A percentile compares a stretch with the other conserved stretches of the same genome.
phyloP scores from a whole-genome alignment of 106 monocot genomes.

The Dendrobium chrysotoxum region DNA sequence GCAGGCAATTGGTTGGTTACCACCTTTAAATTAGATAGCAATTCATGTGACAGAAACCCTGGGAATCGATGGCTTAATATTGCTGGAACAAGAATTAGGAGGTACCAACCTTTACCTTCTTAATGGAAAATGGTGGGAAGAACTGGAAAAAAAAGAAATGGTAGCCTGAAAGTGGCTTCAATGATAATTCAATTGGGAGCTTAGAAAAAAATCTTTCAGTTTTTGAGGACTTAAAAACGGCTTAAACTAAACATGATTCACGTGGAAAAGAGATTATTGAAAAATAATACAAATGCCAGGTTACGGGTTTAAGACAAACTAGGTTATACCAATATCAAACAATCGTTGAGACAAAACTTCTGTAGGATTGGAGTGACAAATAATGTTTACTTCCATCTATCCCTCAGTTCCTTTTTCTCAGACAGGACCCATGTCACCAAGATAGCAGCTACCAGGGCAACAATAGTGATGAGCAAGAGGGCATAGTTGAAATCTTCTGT shows the following conservation, averaged over 20 bases:
- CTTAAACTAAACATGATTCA: not conserved
- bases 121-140: not conserved
- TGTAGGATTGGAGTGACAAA: not conserved
- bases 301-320: not conserved
- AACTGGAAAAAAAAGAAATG: not conserved
- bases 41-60: not conserved
- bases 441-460: constrained; percentile 70
- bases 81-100: not conserved
- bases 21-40: constrained; percentile 1
- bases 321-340: not conserved
- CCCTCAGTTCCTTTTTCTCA: constrained; percentile 79
- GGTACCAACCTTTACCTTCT: not conserved
- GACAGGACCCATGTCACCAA: constrained; percentile 77
- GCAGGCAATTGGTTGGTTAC: not conserved
- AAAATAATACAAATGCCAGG: not conserved
- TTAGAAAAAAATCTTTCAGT: not conserved
- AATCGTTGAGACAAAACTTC: constrained; percentile 6
- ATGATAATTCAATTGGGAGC: not conserved
- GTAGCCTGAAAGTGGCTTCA: not conserved
- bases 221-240: not conserved
- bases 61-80: not conserved
- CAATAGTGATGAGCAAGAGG: constrained; percentile 84
- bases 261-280: constrained; percentile 3
- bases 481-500: constrained; percentile 98
- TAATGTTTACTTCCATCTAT: constrained; percentile 73